phyloP scores from a whole-genome alignment of 1,284 basidiomycete species.

The Heimioporus punctisporus region DNA sequence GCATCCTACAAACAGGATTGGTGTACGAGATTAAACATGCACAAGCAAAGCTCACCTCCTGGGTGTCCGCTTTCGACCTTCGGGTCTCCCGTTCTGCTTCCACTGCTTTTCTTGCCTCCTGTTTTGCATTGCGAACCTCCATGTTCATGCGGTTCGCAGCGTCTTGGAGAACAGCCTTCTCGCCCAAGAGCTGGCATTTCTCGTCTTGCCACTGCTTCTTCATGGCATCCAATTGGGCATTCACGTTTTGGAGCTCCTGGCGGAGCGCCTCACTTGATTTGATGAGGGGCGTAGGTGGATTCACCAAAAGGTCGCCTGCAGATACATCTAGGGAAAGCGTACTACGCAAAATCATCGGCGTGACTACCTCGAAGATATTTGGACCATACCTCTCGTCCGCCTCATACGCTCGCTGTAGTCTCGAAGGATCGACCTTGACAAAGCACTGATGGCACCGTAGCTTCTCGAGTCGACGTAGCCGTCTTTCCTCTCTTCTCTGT shows the following conservation, averaged over 20 bases:
- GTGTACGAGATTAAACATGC: not conserved
- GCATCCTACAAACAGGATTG: conserved; percentile 53
- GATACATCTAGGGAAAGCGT: conserved; percentile 54
- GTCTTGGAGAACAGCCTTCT: conserved; percentile 72
- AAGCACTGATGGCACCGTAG: conserved; percentile 68
- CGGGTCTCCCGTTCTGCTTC: conserved; percentile 53
- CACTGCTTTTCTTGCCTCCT: conserved; percentile 52
- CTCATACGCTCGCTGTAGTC: conserved; percentile 37
- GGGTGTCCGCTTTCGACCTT: conserved; percentile 47
- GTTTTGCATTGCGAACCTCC: conserved; percentile 58
- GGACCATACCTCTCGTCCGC: conserved; percentile 61
- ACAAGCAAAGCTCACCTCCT: conserved; percentile 46
- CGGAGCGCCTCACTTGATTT: conserved; percentile 63
- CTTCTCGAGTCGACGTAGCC: conserved; percentile 55
- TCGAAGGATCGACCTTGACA: conserved; percentile 55
- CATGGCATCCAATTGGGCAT: conserved; percentile 61
- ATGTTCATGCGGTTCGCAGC: conserved; percentile 63
- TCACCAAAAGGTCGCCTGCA: conserved; percentile 45
- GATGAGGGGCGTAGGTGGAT: conserved; percentile 66
- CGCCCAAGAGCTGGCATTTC: conserved; percentile 58
- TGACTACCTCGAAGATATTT: not conserved
- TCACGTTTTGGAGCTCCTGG: conserved; percentile 57
- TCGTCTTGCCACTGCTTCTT: conserved; percentile 72
- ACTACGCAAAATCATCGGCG: conserved; percentile 35
- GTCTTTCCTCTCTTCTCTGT: conserved; percentile 64